Evolutionary conservation across 192 early-diverging fungal genomes (phyloP), one percentile per base, ranked within the genome.

Genomic region (Coemansia sp.): DNA sequence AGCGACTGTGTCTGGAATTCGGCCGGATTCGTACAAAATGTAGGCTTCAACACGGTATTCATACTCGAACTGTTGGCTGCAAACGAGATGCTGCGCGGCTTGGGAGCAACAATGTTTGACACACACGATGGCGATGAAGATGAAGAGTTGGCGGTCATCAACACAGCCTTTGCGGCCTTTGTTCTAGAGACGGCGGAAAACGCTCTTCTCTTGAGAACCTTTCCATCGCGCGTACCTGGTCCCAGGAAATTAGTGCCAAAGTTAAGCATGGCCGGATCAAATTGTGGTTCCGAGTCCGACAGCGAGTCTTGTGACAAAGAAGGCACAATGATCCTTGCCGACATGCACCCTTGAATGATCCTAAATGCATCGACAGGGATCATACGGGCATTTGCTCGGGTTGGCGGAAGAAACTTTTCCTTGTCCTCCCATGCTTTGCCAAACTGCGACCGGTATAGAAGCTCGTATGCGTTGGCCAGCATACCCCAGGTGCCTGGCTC

Each of bases 51-150:
- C 6, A 20, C 18, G 21, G 66, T 15, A 18, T 53, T 26, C 7
- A 35, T 16, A 43, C 63, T 30, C 10, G 33, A 23, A 16, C 39
- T 15, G 39, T 12, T 41, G 14, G 72, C 65, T 11, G 10, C 24
- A 53, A 75, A 41, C 3, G 73, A 75, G 26, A 75, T 66, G 52
- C 73, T 75, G 8, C 73, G 73, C 16, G 57, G 63, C 23, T 75
- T 75, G n/a, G 53, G 26, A 36, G 36, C 39, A 24, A 33, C 68
- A 30, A 20, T 63, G 5, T 58, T 11, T 7, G 58, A 41, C 8
- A 33, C 30, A 11, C 21, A 53, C 44, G 18, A 18, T 45, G 44
- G 15, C 44, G 44, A 46, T 16, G 23, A 48, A 18, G 46, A 53
- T 15, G 24, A 53, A 4, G 51, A 7, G 8, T 53, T 53, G 12